Evolutionary conservation across 352 stramenopile genomes (phyloP).

Genomic region (Blastocystis sp.): DNA sequence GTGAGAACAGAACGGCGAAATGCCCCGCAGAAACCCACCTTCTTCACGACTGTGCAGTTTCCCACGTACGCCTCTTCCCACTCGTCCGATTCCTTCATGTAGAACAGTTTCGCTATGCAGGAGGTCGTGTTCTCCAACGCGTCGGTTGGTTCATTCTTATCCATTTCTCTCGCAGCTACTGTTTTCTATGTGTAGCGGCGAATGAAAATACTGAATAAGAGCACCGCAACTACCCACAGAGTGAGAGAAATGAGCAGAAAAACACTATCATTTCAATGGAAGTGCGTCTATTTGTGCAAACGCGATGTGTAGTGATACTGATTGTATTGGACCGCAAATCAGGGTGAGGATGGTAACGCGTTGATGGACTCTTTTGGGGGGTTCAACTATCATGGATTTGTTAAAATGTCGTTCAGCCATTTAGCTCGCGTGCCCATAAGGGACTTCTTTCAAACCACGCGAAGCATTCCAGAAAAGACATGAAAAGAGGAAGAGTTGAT

Average conservation of each 20-base stretch:
- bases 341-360: background rate
- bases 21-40: constrained; percentile 1
- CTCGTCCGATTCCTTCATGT: constrained; percentile 25
- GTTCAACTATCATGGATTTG: background rate
- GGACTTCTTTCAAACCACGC: background rate
- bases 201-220: too few species aligned
- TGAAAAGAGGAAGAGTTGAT: background rate
- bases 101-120: constrained; percentile 57
- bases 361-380: background rate
- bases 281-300: too few species aligned
- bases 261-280: too few species aligned
- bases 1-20: constrained; percentile 19
- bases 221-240: too few species aligned
- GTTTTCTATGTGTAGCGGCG: background rate
- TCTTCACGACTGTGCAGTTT: constrained; percentile 13
- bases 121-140: background rate
- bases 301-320: background rate
- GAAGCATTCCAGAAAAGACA: background rate
- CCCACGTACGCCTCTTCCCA: constrained; percentile 62
- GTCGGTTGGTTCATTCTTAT: constrained; percentile 2
- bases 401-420: background rate
- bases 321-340: background rate
- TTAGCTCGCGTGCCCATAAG: background rate
- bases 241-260: too few species aligned
- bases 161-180: background rate